A percentile compares a stretch with the other conserved stretches of the same genome.
Conservation (phyloP, 257 asterid species). For the Petunia axillaris region DNA sequence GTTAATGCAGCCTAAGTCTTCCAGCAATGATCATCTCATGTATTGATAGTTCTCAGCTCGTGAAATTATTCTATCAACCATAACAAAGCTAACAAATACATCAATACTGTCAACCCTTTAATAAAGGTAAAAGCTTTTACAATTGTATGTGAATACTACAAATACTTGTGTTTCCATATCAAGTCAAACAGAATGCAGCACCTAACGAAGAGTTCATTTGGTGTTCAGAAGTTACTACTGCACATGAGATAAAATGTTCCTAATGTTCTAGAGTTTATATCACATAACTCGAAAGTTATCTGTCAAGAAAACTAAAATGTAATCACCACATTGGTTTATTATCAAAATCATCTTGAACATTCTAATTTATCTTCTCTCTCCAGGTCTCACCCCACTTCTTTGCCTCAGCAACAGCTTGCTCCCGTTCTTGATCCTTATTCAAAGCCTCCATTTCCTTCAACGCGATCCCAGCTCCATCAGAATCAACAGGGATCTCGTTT, state of each 20-base stretch:
- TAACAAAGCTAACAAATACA: not conserved
- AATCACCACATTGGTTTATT: constrained; percentile 26
- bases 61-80: not conserved
- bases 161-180: not conserved
- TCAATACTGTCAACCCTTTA: not conserved
- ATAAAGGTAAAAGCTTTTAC: not conserved
- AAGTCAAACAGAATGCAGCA: not conserved
- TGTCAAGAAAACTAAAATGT: not conserved
- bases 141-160: too few species aligned
- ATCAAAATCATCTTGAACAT: constrained; percentile 24
- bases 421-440: constrained; percentile 39
- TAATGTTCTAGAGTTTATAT: not conserved
- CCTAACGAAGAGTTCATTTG: not conserved
- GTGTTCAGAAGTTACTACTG: not conserved
- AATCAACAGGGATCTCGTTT: not conserved
- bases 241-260: not conserved
- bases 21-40: not conserved
- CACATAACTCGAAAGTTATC: not conserved
- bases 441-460: constrained; percentile 12
- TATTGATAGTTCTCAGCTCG: not conserved
- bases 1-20: too few species aligned
- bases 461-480: not conserved
- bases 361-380: constrained; percentile 40
- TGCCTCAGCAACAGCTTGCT: constrained; percentile 57
- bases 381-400: constrained; percentile 57